These are phyloP conservation scores for Ceratobasidium sp. DNA, from an alignment of 1,284 basidiomycete species.

Conservation along the genomic window DNA sequence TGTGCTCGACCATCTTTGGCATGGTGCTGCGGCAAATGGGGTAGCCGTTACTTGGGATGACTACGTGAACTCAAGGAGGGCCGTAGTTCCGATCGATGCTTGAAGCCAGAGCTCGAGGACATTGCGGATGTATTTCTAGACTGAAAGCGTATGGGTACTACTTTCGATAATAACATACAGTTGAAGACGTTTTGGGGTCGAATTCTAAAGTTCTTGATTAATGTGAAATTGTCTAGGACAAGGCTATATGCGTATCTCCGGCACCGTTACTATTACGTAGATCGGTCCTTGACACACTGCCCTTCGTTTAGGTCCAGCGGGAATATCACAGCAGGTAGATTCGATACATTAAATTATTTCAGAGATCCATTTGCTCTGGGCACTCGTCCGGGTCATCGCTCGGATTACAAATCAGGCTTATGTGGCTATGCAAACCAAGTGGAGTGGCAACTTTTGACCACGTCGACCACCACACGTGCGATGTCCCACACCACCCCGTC, in stretches of 20 bases:
- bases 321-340: too few relatives aligned
- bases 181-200: too few relatives aligned
- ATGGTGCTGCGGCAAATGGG: conserved; percentile 15
- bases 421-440: not conserved
- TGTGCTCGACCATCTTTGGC: conserved; percentile 33
- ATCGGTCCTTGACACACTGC: too few relatives aligned
- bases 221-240: too few relatives aligned
- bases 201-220: too few relatives aligned
- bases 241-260: too few relatives aligned
- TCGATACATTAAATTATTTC: too few relatives aligned
- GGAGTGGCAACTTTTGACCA: conserved; percentile 24
- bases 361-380: not conserved
- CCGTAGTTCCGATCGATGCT: not conserved
- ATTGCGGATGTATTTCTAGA: not conserved
- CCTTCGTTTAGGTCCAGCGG: too few relatives aligned
- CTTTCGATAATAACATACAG: not conserved
- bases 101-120: too few relatives aligned
- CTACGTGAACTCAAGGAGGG: conserved; percentile 3
- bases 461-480: not conserved
- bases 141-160: not conserved
- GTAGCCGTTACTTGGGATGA: conserved; percentile 20
- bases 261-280: too few relatives aligned
- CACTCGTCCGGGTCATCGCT: not conserved
- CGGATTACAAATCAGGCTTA: not conserved
- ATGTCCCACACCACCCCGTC: not conserved